Evolutionary conservation across 2,329 filamentous ascomycete species (phyloP), one percentile per base, ranked within the genome.

Genomic region (Biscogniauxia mediterranea): DNA sequence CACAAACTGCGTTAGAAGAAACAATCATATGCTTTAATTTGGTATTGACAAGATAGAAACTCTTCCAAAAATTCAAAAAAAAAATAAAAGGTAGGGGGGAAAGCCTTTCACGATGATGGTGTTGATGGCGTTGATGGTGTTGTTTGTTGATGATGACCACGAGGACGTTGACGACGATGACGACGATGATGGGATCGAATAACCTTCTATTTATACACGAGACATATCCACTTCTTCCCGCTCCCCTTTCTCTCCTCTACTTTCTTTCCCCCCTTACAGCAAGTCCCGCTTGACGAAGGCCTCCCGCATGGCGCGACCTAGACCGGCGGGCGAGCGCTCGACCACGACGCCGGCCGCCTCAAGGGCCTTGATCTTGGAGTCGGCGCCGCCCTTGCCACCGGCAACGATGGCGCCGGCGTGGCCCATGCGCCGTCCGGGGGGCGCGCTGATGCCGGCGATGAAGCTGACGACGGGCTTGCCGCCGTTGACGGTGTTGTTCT

Each of bases 351-450:
- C 95, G 65, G 95, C 95, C 67, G 86, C 85, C 84, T 98, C 91
- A 63, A 99, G 89, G 64, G 95, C 95, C 73, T 89, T 85, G 80
- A 99, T 99, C 90, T 99, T 99, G 76, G 92, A 96, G 82, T 98
- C 93, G 68, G 95, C 95, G 77, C 93, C 95, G 75, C 95, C 95
- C 88, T 97, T 98, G 73, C 95, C 95, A 73, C 95, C 95, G 70
- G 91, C 92, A 68, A 99, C 94, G 76, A 99, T 99, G 75, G 95
- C 95, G 80, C 95, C 95, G 70, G 95, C 95, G 85, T 99, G 95
- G 71, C 95, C 95, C 95, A 98, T 99, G 79, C 95, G 89, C 78
- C 95, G 89, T 75, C 95, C 95, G 38, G 95, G 93, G 60, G 95
- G 95, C 68, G 95, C 95, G 70, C 92, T 96, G 82, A 99, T 98